Conservation (phyloP, 352 stramenopile species). For the Peronospora belbahrii region DNA sequence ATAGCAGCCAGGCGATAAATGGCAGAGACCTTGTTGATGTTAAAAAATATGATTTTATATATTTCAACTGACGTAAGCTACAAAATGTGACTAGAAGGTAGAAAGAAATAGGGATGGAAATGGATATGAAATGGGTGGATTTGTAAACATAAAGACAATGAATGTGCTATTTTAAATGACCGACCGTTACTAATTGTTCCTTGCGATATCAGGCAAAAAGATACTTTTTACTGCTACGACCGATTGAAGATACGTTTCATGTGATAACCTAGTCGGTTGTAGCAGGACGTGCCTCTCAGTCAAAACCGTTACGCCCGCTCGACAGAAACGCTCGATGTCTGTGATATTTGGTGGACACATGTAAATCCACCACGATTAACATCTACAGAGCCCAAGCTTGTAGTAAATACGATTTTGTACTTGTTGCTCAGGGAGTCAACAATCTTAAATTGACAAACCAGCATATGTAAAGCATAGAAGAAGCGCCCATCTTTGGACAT, state of each 20-base stretch:
- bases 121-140: too few species aligned
- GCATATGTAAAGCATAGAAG: not conserved
- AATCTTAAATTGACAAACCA: not conserved
- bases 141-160: not conserved
- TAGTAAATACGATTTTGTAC: not conserved
- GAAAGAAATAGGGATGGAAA: too few species aligned
- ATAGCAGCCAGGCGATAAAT: constrained; percentile 18
- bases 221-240: not conserved
- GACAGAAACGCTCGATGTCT: constrained; percentile 9
- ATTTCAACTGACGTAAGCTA: not conserved
- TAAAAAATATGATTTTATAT: not conserved
- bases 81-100: too few species aligned
- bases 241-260: not conserved
- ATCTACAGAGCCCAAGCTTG: not conserved
- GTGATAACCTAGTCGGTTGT: not conserved
- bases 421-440: not conserved
- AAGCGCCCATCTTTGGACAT: constrained; percentile 5
- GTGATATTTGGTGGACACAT: constrained; percentile 15
- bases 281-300: constrained; percentile 1
- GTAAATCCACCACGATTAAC: not conserved
- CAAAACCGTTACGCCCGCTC: constrained; percentile 5
- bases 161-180: not conserved
- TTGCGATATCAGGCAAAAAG: not conserved
- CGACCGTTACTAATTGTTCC: not conserved
- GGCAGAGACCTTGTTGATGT: constrained; percentile 8